Percentiles rank a stretch among this genome's conserved stretches.
Evolutionary conservation across 176 grass and related monocot species (phyloP).

Genomic region (Zoysia japonica): DNA sequence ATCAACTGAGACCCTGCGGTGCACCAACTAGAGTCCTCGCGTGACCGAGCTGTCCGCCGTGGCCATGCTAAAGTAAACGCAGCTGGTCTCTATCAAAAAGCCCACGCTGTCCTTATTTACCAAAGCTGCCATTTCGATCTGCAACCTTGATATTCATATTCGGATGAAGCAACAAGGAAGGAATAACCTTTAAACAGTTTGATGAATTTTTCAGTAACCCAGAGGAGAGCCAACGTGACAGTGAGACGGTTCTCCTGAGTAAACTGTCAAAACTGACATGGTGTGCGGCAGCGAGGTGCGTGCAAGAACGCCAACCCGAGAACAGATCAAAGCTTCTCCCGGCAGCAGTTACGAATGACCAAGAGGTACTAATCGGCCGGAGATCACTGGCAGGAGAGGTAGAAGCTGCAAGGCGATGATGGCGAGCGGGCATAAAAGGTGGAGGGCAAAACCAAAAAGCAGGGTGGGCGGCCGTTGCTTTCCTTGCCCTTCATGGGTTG

Average conservation of each 20-base stretch:
- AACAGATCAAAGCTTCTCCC: neutral
- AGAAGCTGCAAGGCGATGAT: constrained; percentile 17
- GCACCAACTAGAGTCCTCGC: constrained; percentile 71
- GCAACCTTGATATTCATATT: neutral
- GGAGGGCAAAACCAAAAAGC: constrained; percentile 4
- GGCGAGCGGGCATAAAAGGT: constrained; percentile 7
- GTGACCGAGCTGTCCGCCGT: constrained; percentile 59
- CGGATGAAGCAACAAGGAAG: neutral
- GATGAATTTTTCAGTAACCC: neutral
- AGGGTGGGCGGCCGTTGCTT: constrained; percentile 52
- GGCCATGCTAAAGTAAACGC: constrained; percentile 37
- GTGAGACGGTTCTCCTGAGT: constrained; percentile 24
- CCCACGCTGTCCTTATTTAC: constrained; percentile 7
- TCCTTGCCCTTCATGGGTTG: constrained; percentile 46
- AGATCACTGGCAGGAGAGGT: neutral
- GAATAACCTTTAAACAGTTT: neutral
- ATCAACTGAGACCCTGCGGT: constrained; percentile 32
- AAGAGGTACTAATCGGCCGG: neutral
- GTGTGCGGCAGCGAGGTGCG: neutral
- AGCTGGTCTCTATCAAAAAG: neutral
- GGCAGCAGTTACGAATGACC: constrained; percentile 1
- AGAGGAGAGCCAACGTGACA: neutral
- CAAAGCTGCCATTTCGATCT: constrained; percentile 10
- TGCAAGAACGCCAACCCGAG: neutral
- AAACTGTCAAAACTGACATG: neutral